A percentile compares a stretch with the other conserved stretches of the same genome.
phyloP scores from a whole-genome alignment of 768 basidiomycete genomes.

The Auricularia cornea region DNA sequence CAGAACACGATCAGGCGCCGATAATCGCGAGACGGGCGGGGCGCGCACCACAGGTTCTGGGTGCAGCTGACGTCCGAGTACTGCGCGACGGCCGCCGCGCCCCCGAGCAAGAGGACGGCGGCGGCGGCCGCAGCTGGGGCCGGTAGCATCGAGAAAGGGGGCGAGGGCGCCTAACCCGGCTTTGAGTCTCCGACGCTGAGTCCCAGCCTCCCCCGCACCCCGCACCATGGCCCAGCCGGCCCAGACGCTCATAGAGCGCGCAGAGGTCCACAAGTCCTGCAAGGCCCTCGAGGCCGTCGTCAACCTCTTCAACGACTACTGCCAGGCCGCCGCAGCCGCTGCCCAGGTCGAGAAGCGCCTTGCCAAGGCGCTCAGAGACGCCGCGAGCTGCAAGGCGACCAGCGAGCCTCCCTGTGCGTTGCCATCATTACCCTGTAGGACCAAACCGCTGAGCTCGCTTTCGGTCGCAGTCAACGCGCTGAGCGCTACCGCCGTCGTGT shows the following conservation, averaged over 20 bases:
- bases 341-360: constrained; percentile 67
- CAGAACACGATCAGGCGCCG: neutral
- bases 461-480: constrained; percentile 54
- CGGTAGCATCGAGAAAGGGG: neutral
- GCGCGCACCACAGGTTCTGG: neutral
- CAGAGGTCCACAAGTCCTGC: constrained; percentile 75
- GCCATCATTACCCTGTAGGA: neutral
- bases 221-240: neutral
- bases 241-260: constrained; percentile 43
- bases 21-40: too few relatives aligned
- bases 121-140: neutral
- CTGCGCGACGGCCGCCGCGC: neutral
- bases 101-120: neutral
- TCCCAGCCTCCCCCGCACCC: neutral
- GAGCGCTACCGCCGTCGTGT: constrained; percentile 51
- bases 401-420: constrained; percentile 19
- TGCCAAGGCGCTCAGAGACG: constrained; percentile 59
- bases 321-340: constrained; percentile 56
- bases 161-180: neutral
- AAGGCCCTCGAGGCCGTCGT: constrained; percentile 64
- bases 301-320: constrained; percentile 62
- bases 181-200: neutral
- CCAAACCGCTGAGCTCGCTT: too few relatives aligned
- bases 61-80: neutral
- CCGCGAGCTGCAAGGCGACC: constrained; percentile 51